Base-by-base conservation (phyloP, 1,284 basidiomycete genomes). In the Trametes polyzona region DNA sequence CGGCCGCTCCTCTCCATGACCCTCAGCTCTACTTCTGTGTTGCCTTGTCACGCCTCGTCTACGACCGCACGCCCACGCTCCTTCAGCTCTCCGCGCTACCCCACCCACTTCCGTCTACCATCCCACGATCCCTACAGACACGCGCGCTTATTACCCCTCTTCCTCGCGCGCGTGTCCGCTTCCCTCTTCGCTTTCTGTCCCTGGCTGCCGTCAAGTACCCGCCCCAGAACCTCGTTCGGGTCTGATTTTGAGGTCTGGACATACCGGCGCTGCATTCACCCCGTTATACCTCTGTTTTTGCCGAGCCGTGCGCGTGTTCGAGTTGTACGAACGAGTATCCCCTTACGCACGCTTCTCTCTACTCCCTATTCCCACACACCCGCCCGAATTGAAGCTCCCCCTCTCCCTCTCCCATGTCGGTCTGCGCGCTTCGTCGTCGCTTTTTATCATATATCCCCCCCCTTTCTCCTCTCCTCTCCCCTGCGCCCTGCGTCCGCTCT, bases 231-330 rank as follows among this genome's bases (percentile, higher is more conserved):
- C n/a, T n/a, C n/a, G n/a, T n/a, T n/a, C n/a, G n/a, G n/a, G n/a
- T 21, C 32, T 35, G 29, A 39, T 23, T n/a, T 44, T 11, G 21
- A 17, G 30, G 47, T 59, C 32, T 50, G 46, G 49, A 52, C 56
- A 52, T 57, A n/a, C 58, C 50, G 50, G 50, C 55, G 52, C 48
- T 52, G 61, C 55, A 46, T 40, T 37, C 52, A 19, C 52, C 55
- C 55, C 58, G 46, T 48, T 58, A 58, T 56, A 56, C 58, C 56
- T 59, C 33, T 55, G 43, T 59, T 58, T 53, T 54, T 55, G 58
- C 36, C 56, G 55, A 55, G 47, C 24, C 27, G 49, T 44, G 36
- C 56, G 50, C 58, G 47, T 55, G 56, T 39, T 33, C 56, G 58
- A 53, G 61, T 56, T 60, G 58, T 60, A 63, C 47, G 50, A 57